phyloP scores from a whole-genome alignment of 2,329 filamentous ascomycete species.

The Beauveria scarabaeidicola region DNA sequence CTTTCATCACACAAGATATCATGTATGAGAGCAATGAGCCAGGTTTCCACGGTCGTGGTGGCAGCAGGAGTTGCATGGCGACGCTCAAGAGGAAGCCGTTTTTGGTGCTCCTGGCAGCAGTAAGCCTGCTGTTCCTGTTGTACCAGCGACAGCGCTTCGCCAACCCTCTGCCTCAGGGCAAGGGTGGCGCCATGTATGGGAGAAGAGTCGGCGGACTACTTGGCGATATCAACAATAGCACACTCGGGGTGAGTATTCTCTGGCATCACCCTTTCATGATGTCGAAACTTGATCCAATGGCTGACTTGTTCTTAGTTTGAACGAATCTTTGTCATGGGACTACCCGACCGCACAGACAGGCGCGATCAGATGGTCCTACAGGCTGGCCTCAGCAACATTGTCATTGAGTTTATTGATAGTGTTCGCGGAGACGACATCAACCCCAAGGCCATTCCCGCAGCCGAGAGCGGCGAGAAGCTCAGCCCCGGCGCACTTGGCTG shows the following conservation, averaged over 20 bases:
- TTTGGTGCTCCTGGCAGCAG: not conserved
- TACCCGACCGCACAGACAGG: constrained; percentile 40
- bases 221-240: constrained; percentile 7
- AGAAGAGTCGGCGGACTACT: not conserved
- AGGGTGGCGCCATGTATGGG: not conserved
- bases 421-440: constrained; percentile 28
- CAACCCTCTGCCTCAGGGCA: not conserved
- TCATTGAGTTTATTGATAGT: constrained; percentile 37
- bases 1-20: not conserved
- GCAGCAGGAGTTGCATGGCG: not conserved
- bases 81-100: not conserved
- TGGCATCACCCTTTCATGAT: not conserved
- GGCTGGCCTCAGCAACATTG: constrained; percentile 34
- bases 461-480: not conserved
- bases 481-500: constrained; percentile 12
- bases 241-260: not conserved
- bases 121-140: not conserved
- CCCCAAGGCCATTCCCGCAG: constrained; percentile 25
- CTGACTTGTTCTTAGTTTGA: constrained; percentile 9
- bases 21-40: not conserved
- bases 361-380: constrained; percentile 39
- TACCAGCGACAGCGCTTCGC: not conserved
- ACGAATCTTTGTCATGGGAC: constrained; percentile 36
- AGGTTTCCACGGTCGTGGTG: not conserved
- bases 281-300: not conserved